Evolutionary conservation across 345 rosid species (phyloP), one percentile per base, ranked within the genome.

Genomic region (Hirschfeldia incana): DNA sequence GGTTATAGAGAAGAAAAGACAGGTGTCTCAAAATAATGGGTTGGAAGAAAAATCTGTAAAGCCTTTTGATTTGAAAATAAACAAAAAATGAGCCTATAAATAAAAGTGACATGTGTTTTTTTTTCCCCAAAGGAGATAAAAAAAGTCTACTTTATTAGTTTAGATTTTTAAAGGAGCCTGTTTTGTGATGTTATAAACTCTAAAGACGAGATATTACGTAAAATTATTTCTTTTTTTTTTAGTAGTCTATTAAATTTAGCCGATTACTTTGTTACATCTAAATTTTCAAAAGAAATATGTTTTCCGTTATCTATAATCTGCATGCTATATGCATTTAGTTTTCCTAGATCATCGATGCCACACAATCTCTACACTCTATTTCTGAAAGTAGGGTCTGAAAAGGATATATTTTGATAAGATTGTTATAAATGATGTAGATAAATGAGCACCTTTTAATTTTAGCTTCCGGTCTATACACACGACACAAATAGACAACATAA

Each of bases 261-360:
- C 9, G 49, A 42, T 42, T 68, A 3, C 10, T 21, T 30, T 7
- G 55, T 59, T 36, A 36, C 21, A 26, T 12, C 29, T 58, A 0
- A 15, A 32, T 26, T 49, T 59, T 13, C n/a, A 26, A 36, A 36
- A 17, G n/a, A 36, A 59, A 1, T 17, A 17, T 15, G 12, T 26
- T n/a, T 39, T n/a, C 21, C 9, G 1, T 27, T 59, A 21, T 28
- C 6, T 37, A 36, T 62, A 44, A 13, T 30, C 21, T 42, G 21
- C 61, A 29, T 10, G 61, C 17, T 29, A 29, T 16, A 44, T 2
- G 68, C 67, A 73, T 64, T 26, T 65, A 65, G 78, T 65, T 74
- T 74, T 64, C 64, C 55, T 65, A 51, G 59, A 61, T 32, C 60
- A 29, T 46, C 37, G 9, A 13, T 27, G 61, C 76, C 69, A 63